Percentiles rank a stretch among this genome's conserved stretches.
phyloP scores from a whole-genome alignment of 176 grass and related monocot species.

The Triticum dicoccoides region DNA sequence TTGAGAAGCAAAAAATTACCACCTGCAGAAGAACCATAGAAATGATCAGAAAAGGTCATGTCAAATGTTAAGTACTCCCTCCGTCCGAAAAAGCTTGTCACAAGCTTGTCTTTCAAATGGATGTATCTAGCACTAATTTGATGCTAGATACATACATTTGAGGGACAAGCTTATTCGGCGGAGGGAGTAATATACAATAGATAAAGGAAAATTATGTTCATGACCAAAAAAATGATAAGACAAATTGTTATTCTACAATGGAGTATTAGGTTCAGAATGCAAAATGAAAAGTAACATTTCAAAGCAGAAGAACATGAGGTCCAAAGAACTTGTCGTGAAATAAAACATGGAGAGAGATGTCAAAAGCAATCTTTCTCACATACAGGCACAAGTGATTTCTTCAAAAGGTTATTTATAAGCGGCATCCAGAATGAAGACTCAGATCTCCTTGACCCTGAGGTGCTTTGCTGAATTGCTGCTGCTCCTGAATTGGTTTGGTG shows the following conservation, averaged over 20 bases:
- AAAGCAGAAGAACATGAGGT: conserved; percentile 1
- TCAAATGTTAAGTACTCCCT: conserved; percentile 4
- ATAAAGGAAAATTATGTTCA: conserved; percentile 13
- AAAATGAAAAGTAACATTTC: conserved; percentile 14
- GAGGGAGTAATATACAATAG: not conserved
- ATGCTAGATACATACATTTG: too few species aligned
- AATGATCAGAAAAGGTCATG: conserved; percentile 21
- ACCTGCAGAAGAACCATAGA: conserved; percentile 48
- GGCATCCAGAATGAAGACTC: conserved; percentile 77
- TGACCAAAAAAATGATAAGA: conserved; percentile 6
- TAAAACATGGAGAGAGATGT: conserved; percentile 13
- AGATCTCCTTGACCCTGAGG: conserved; percentile 64
- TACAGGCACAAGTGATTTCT: conserved; percentile 93
- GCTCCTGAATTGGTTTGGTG: conserved; percentile 44
- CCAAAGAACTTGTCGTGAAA: conserved; percentile 5
- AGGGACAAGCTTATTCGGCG: too few species aligned
- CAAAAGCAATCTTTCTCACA: conserved; percentile 31
- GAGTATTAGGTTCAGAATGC: conserved; percentile 15
- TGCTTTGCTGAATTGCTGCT: conserved; percentile 48
- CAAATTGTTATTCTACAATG: not conserved
- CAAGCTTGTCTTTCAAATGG: too few species aligned
- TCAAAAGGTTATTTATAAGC: conserved; percentile 84
- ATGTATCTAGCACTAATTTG: too few species aligned
- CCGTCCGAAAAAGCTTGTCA: too few species aligned
- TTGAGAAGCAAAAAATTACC: conserved; percentile 98